Evolutionary conservation across 2,329 filamentous ascomycete species (phyloP).

Genomic region (Curvularia lunata): DNA sequence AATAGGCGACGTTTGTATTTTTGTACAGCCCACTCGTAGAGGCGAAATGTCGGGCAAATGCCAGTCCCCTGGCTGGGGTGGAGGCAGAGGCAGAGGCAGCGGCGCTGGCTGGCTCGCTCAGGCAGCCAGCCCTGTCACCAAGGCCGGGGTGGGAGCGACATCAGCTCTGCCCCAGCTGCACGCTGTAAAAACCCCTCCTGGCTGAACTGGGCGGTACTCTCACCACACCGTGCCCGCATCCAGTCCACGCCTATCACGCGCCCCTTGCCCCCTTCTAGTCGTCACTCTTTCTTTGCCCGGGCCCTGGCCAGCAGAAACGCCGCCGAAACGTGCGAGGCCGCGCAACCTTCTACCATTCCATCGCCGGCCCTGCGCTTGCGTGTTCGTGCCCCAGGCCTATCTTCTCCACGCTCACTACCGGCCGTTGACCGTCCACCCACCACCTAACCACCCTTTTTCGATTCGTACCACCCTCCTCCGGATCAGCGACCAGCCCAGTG

Average conservation of each 20-base stretch:
- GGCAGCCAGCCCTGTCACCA: constrained; percentile 12
- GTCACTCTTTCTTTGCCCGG: constrained; percentile 13
- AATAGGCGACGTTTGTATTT: constrained; percentile 8
- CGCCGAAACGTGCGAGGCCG: constrained; percentile 12
- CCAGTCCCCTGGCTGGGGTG: constrained; percentile 2
- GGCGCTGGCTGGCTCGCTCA: constrained; percentile 5
- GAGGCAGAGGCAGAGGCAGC: constrained; percentile 6
- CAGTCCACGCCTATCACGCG: constrained; percentile 11
- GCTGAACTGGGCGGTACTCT: constrained; percentile 4
- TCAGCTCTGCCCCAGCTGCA: constrained; percentile 18
- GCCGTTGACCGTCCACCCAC: constrained; percentile 16
- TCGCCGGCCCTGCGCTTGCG: constrained; percentile 26
- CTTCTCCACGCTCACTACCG: constrained; percentile 36
- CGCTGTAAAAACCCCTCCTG: constrained; percentile 16
- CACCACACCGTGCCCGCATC: constrained; percentile 1
- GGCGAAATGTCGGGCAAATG: constrained; percentile 18
- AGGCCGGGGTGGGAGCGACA: constrained; percentile 17
- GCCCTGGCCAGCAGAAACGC: constrained; percentile 14
- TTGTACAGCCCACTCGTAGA: constrained; percentile 11
- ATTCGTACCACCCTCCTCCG: constrained; percentile 8
- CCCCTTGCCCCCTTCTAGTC: constrained; percentile 11
- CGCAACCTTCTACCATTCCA: constrained; percentile 18
- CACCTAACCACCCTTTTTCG: constrained; percentile 15
- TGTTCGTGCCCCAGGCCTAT: constrained; percentile 35
- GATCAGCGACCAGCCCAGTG: constrained; percentile 22